Evolutionary conservation across 2,329 filamentous ascomycete genomes (phyloP).

Genomic region (Sporothrix variecibatus): DNA sequence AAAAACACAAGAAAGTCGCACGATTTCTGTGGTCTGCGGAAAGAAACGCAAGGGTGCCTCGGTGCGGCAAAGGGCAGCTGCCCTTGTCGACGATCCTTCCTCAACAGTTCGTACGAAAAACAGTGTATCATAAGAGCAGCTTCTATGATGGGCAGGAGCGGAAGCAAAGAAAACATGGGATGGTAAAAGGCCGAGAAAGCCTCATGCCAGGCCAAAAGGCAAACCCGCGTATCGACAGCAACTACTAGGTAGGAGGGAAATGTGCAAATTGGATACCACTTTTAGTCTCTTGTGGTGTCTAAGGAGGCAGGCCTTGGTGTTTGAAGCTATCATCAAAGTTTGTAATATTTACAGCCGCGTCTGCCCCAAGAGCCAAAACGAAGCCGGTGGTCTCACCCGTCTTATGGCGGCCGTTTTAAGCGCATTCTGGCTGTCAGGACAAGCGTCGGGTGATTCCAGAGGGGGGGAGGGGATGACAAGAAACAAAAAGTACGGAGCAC

Average conservation of each 20-base stretch:
- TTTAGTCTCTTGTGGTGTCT: background rate
- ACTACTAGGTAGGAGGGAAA: background rate
- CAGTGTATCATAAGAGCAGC: background rate
- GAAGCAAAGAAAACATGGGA: background rate
- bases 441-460: constrained; percentile 13
- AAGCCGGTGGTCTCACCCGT: background rate
- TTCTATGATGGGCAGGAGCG: background rate
- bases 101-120: background rate
- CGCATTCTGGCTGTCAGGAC: background rate
- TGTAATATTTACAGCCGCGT: background rate
- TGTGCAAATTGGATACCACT: background rate
- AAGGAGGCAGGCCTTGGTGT: background rate
- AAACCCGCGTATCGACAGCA: background rate
- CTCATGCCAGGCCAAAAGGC: background rate
- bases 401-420: background rate
- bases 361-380: background rate
- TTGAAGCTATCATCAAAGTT: background rate
- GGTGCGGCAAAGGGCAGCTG: background rate
- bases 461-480: background rate
- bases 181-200: background rate
- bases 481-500: background rate
- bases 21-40: background rate
- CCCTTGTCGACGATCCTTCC: constrained; percentile 16
- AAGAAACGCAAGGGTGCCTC: background rate
- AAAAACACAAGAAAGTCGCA: background rate